Conservation (phyloP, 495 filamentous ascomycete genomes). For the Aspergillus haitiensis region DNA sequence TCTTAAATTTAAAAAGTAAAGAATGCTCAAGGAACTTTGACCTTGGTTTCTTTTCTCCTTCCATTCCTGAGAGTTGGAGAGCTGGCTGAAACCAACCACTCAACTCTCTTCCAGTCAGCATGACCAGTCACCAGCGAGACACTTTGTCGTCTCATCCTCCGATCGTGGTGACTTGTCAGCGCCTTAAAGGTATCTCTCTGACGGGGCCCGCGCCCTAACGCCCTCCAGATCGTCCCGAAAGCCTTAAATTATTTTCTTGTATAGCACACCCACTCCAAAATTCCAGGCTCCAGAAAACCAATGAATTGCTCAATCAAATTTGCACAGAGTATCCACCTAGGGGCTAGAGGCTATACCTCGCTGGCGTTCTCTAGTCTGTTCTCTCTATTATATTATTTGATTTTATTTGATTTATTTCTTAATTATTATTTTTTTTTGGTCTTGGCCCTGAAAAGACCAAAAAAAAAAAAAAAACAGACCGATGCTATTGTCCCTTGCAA, state of each 20-base stretch:
- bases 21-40: background rate
- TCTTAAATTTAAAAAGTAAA: background rate
- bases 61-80: background rate
- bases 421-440: background rate
- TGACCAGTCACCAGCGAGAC: constrained; percentile 20
- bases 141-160: background rate
- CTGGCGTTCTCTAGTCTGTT: constrained; percentile 20
- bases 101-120: constrained; percentile 7
- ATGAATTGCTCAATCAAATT: constrained; percentile 12
- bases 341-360: constrained; percentile 22
- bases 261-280: constrained; percentile 18
- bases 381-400: no score
- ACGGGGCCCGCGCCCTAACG: constrained; percentile 26
- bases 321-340: constrained; percentile 21
- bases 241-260: constrained; percentile 21
- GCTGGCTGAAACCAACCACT: background rate
- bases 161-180: constrained; percentile 28
- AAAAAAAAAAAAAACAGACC: background rate
- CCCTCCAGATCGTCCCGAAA: constrained; percentile 31
- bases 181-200: constrained; percentile 2
- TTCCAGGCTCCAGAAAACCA: constrained; percentile 9
- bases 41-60: background rate
- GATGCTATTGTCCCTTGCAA: constrained; percentile 9
- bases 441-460: background rate
- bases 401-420: no score